These are phyloP conservation scores for Bassia scoparia DNA, from an alignment of 148 eudicot species.

Conservation along the genomic window DNA sequence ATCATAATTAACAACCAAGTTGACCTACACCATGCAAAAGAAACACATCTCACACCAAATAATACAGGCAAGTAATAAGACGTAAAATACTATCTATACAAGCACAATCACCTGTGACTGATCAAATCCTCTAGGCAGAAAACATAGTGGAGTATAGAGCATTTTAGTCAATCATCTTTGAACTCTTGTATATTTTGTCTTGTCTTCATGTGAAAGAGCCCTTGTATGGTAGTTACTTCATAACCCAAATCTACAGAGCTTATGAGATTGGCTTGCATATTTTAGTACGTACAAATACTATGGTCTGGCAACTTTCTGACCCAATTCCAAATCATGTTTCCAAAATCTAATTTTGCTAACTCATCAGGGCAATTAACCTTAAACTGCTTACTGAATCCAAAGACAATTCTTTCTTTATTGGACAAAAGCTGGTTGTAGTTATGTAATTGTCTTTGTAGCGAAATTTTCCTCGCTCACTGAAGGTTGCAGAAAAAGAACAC, in stretches of 20 bases:
- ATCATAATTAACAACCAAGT: conserved; percentile 87
- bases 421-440: conserved; percentile 78
- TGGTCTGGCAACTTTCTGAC: conserved; percentile 76
- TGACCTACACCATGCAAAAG: conserved; percentile 47
- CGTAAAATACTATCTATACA: no score
- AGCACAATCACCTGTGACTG: conserved; percentile 69
- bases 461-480: conserved; percentile 67
- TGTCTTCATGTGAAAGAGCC: conserved; percentile 72
- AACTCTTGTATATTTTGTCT: conserved; percentile 85
- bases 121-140: conserved; percentile 94
- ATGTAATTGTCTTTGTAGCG: conserved; percentile 52
- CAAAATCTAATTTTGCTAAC: conserved; percentile 62
- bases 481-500: conserved; percentile 96
- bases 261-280: conserved; percentile 62
- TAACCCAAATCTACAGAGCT: conserved; percentile 66
- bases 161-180: conserved; percentile 83
- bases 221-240: conserved; percentile 92
- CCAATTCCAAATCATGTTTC: conserved; percentile 78
- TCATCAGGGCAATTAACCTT: conserved; percentile 82
- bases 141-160: conserved; percentile 85
- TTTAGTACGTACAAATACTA: conserved; percentile 72
- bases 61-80: neutral
- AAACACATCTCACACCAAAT: conserved; percentile 4
- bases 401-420: conserved; percentile 78
- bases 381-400: conserved; percentile 82